A percentile compares a stretch with the other conserved stretches of the same genome.
Evolutionary conservation across 139 green algal species (phyloP).

Genomic region (Edaphochlamys debaryana): DNA sequence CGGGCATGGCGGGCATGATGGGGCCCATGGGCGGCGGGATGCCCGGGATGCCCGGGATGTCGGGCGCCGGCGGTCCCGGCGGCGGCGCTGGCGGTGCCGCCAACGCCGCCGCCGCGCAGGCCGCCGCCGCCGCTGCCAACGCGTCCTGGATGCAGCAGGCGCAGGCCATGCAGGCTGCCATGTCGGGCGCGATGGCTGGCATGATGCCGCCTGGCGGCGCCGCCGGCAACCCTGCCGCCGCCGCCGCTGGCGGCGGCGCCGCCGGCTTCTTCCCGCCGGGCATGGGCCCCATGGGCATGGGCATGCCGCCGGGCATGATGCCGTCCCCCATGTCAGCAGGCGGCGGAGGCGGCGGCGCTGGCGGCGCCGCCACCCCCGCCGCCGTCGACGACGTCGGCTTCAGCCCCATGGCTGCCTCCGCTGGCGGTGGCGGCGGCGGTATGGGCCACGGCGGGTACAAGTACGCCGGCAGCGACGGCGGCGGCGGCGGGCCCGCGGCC

Average conservation of each 20-base stretch:
- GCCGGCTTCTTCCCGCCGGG: neutral
- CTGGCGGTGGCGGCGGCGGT: no score
- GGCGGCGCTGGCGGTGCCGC: neutral
- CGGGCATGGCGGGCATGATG: conserved; percentile 21
- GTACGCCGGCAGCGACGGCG: neutral
- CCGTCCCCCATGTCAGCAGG: neutral
- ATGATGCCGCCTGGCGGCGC: neutral
- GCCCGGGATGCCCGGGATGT: neutral
- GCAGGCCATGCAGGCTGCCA: conserved; percentile 5
- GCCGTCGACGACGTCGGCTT: neutral
- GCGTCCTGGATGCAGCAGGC: conserved; percentile 37
- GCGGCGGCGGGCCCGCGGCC: neutral
- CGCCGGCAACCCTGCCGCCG: neutral
- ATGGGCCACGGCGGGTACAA: no score
- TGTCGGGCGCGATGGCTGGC: conserved; percentile 9
- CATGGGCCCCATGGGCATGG: neutral
- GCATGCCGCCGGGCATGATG: neutral
- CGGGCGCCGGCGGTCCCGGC: neutral
- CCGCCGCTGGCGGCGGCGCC: neutral
- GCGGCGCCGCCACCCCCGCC: no score
- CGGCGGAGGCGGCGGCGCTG: no score
- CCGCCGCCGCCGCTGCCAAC: neutral
- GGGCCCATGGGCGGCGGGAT: neutral
- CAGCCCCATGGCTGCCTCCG: neutral
- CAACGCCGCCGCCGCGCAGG: neutral